These are phyloP conservation scores for Russula griseocarnosa DNA, from an alignment of 768 basidiomycete species.

Conservation along the genomic window DNA sequence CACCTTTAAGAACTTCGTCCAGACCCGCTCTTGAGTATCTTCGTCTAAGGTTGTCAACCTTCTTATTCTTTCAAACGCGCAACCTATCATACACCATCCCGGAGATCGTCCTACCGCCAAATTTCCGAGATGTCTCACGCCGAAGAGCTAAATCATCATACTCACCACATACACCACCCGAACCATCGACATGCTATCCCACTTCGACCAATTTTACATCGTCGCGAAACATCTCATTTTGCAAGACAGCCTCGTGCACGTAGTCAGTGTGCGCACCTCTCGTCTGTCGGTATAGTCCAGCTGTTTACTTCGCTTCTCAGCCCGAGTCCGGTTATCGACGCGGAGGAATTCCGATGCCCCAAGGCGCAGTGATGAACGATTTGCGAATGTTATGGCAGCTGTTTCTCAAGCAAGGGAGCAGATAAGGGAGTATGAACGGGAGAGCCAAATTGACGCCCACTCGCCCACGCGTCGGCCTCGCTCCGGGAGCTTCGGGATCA, in stretches of 20 bases:
- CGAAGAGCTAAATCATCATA: constrained; percentile 9
- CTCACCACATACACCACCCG: constrained; percentile 15
- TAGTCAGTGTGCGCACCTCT: constrained; percentile 15
- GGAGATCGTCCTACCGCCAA: neutral
- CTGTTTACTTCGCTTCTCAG: constrained; percentile 10
- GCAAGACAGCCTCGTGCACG: constrained; percentile 11
- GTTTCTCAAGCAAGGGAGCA: constrained; percentile 17
- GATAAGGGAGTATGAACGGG: constrained; percentile 7
- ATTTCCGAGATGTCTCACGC: constrained; percentile 21
- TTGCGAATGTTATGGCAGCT: constrained; percentile 11
- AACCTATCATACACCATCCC: neutral
- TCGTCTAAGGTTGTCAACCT: neutral
- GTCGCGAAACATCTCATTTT: constrained; percentile 8
- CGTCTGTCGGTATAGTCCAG: neutral
- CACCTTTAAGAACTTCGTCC: constrained; percentile 4
- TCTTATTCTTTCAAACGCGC: constrained; percentile 1
- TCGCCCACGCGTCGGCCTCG: neutral
- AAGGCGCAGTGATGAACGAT: constrained; percentile 13
- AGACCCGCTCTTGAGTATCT: neutral
- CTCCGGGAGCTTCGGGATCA: constrained; percentile 22
- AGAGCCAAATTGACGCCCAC: neutral
- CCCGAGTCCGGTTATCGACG: constrained; percentile 17
- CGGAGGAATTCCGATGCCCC: constrained; percentile 19
- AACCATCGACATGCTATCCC: constrained; percentile 24
- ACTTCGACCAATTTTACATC: constrained; percentile 21